Evolutionary conservation across 129 eudicot genomes (phyloP).

Genomic region (Tagetes patula): DNA sequence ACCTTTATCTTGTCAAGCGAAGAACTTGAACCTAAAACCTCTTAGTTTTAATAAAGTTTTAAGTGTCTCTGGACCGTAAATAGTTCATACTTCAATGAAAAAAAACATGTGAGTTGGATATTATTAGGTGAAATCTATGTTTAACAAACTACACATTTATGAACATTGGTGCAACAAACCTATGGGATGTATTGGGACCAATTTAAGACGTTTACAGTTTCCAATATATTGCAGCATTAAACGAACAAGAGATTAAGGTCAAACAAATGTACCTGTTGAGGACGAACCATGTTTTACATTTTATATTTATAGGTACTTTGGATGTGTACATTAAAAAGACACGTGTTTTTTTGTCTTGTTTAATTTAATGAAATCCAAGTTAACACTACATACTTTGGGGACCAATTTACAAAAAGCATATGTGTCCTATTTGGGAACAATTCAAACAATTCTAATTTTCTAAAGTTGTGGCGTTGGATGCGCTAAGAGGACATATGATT

Average conservation of each 20-base stretch:
- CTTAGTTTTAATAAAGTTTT: too few species aligned
- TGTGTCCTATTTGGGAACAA: neutral
- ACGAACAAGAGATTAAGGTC: neutral
- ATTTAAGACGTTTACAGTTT: neutral
- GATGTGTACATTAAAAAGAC: neutral
- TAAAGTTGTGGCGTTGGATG: neutral
- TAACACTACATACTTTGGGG: neutral
- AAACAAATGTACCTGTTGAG: conserved; percentile 6
- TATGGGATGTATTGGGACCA: neutral
- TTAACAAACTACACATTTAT: neutral
- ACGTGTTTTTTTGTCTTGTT: neutral
- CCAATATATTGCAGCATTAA: neutral
- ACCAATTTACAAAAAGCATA: conserved; percentile 2
- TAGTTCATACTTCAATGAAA: too few species aligned
- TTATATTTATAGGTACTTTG: neutral
- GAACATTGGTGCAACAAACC: neutral
- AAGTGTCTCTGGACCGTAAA: too few species aligned
- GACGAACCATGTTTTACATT: neutral
- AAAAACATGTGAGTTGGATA: too few species aligned
- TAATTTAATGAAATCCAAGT: neutral
- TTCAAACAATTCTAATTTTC: neutral
- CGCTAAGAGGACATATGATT: neutral
- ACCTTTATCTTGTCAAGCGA: too few species aligned
- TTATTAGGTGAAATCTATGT: neutral
- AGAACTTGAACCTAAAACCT: too few species aligned